Base-by-base conservation (phyloP, 148 eudicot species). In the Tetragonia tetragonoides region DNA sequence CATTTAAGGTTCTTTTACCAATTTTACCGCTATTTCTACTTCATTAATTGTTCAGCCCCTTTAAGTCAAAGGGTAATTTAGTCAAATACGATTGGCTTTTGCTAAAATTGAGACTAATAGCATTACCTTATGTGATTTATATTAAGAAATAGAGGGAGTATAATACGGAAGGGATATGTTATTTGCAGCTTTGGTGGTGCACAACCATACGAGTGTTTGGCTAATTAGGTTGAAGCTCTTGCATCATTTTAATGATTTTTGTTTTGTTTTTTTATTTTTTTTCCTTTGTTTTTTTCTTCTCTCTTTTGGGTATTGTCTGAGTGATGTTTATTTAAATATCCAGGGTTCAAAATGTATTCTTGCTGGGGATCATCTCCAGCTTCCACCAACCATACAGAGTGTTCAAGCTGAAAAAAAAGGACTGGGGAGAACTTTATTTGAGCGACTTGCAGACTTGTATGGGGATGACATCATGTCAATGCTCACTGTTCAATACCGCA, bases 401-500 rank as follows among this genome's bases (percentile, higher is more conserved):
- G 90, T 88, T 80, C 94, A 91, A 85, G 99, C 99, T 60, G 99
- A 91, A 87, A 93, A 92, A 83, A 95, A 93, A 87, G 99, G 99
- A 38, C 79, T 93, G 42, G 99, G 99, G 41, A 88, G 84, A 86
- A 95, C 99, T 56, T 88, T 95, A 63, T 95, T 95, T 87, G 97
- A 95, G 77, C 97, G 97, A 81, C 94, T 95, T 59, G 92, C 97
- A 39, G 92, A 95, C 74, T 83, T 93, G 85, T 95, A 95, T 83
- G 99, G 93, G 73, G 93, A 88, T 89, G 93, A 91, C 66, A 85
- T 89, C 77, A 91, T 62, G 75, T 91, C 97, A 74, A 93, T 95
- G 99, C 99, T 95, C 81, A 95, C 97, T 85, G 94, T 95, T 77
- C 99, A 95, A 83, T 95, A 95, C 84, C 94, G 99, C 70, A 95